These are phyloP conservation scores for Rhododendron vialii DNA, from an alignment of 148 eudicot species.

Conservation along the genomic window DNA sequence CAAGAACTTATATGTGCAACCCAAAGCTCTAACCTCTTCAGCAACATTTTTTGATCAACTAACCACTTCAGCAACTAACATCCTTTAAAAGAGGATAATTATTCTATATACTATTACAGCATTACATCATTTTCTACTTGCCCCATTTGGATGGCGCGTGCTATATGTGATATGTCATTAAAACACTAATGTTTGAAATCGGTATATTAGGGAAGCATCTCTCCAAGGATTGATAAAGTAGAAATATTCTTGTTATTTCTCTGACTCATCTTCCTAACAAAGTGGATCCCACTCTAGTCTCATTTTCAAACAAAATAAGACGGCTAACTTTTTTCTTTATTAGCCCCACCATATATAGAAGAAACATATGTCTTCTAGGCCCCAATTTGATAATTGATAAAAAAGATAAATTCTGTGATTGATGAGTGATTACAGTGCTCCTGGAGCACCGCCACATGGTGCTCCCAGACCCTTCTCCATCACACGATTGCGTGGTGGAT, in stretches of 20 bases:
- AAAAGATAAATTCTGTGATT: neutral
- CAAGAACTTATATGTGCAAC: neutral
- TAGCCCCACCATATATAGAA: neutral
- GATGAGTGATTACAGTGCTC: neutral
- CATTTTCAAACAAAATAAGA: too few species aligned
- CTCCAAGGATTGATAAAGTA: neutral
- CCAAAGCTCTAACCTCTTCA: neutral
- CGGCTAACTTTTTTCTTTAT: too few species aligned
- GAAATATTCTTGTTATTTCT: neutral
- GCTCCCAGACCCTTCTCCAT: neutral
- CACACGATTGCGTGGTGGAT: neutral
- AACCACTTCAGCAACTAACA: neutral
- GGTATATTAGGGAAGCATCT: neutral
- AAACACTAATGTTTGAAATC: neutral
- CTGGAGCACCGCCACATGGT: neutral
- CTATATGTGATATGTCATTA: neutral
- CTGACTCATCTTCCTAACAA: neutral
- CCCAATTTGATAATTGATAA: neutral
- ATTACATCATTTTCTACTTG: neutral
- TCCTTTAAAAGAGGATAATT: neutral
- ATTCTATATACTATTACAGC: neutral
- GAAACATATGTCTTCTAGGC: too few species aligned
- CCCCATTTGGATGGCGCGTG: neutral
- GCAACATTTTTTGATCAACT: neutral
- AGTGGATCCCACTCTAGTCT: too few species aligned